Evolutionary conservation across 2,329 filamentous ascomycete species (phyloP).

Genomic region (Cercospora sojina): DNA sequence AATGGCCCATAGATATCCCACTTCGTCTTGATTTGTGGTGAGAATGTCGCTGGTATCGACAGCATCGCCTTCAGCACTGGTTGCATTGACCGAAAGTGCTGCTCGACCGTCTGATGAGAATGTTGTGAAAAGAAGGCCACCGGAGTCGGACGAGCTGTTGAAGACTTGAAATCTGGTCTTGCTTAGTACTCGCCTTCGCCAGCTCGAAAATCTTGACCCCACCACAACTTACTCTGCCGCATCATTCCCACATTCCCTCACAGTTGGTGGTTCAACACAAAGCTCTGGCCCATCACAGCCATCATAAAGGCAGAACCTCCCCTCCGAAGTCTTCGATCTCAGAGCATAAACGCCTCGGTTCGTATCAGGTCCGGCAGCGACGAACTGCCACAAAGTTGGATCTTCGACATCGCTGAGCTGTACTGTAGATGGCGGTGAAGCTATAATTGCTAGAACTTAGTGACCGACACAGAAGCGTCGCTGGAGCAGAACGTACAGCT

Average conservation of each 20-base stretch:
- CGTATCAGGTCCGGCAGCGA: constrained; percentile 9
- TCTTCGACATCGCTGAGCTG: constrained; percentile 14
- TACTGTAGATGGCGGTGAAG: neutral
- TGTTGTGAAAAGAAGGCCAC: constrained; percentile 12
- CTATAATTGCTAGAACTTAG: neutral
- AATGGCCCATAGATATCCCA: constrained; percentile 13
- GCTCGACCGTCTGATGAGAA: neutral
- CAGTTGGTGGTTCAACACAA: neutral
- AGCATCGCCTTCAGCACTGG: constrained; percentile 9
- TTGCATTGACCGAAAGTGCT: constrained; percentile 4
- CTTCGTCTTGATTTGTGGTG: neutral
- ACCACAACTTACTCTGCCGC: constrained; percentile 4
- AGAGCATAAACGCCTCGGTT: constrained; percentile 16
- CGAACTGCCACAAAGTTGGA: constrained; percentile 15
- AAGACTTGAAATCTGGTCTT: constrained; percentile 3
- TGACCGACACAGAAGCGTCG: neutral
- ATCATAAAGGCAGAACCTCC: constrained; percentile 9
- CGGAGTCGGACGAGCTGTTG: constrained; percentile 4
- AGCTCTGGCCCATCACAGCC: constrained; percentile 6
- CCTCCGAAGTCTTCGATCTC: constrained; percentile 9
- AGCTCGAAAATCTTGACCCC: neutral
- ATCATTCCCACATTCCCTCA: constrained; percentile 9
- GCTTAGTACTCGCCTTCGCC: neutral
- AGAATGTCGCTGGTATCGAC: constrained; percentile 3
- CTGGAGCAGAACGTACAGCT: neutral